Percentiles rank a stretch among this genome's conserved stretches.
These are phyloP conservation scores for Singerocomus rubriflavus DNA, from an alignment of 1,284 basidiomycete species.

Conservation along the genomic window DNA sequence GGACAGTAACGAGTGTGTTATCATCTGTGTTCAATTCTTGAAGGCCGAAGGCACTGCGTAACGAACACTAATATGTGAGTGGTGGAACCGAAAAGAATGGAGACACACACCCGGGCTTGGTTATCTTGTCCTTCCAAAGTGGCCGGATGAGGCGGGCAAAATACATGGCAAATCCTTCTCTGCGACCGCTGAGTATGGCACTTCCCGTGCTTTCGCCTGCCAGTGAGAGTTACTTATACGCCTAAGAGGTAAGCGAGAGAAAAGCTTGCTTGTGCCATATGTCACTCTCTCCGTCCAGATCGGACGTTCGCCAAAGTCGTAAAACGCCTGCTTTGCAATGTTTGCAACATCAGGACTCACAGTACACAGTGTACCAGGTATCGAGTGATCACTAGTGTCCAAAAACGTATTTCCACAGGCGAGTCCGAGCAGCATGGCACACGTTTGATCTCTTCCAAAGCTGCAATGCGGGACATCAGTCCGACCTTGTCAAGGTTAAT, in stretches of 20 bases:
- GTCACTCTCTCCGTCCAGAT: slow-evolving; percentile 76
- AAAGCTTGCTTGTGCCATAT: slow-evolving; percentile 55
- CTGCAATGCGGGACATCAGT: slow-evolving; percentile 37
- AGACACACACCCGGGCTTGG: slow-evolving; percentile 50
- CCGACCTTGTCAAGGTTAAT: slow-evolving; percentile 1
- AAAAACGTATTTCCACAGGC: slow-evolving; percentile 76
- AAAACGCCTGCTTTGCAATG: slow-evolving; percentile 77
- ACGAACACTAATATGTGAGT: not conserved
- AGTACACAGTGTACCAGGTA: slow-evolving; percentile 48
- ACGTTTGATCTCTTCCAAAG: slow-evolving; percentile 86
- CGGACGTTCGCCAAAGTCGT: slow-evolving; percentile 80
- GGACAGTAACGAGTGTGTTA: slow-evolving; percentile 60
- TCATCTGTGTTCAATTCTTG: slow-evolving; percentile 64
- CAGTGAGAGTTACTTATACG: slow-evolving; percentile 1
- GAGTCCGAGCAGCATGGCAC: slow-evolving; percentile 85
- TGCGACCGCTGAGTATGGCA: slow-evolving; percentile 80
- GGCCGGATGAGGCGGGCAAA: slow-evolving; percentile 83
- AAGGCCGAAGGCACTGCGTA: slow-evolving; percentile 40
- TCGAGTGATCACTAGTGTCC: slow-evolving; percentile 47
- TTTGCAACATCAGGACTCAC: slow-evolving; percentile 60
- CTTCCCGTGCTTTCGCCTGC: slow-evolving; percentile 67
- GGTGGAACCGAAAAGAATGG: not conserved
- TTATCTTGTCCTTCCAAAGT: slow-evolving; percentile 84
- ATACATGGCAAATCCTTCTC: slow-evolving; percentile 88
- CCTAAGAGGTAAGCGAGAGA: slow-evolving; percentile 14